Evolutionary conservation across 2,329 filamentous ascomycete genomes (phyloP), one percentile per base, ranked within the genome.

Genomic region (Immersiporthe knoxdaviesiana): DNA sequence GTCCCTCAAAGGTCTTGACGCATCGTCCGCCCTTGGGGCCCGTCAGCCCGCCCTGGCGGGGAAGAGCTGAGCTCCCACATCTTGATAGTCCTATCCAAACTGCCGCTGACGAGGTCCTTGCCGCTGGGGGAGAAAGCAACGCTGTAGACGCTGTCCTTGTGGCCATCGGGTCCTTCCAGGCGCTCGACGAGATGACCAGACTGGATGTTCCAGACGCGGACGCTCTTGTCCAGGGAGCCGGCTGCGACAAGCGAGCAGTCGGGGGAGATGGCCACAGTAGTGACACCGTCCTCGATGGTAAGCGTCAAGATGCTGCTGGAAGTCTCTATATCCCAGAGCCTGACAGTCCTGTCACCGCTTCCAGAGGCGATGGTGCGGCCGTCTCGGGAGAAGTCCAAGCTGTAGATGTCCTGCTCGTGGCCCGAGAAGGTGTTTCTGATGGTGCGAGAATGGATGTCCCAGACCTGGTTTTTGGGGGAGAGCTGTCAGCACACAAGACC

Each of bases 391-490:
- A 97, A 99, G 81, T 98, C 96, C 5, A 98, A 85, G 6, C 93
- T 97, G 81, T 98, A 98, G 72, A 99, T 99, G 74, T 99, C 96
- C 81, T 99, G 95, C 80, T 99, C 96, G 80, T 99, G 96, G 32
- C 96, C 96, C n/a, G 90, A 87, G 81, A 99, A 98, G 52, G 93
- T 93, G 78, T 96, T 93, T 76, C 94, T 92, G 78, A 99, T 98
- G 11, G 88, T 90, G 74, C 93, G 88, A 68, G 84, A 87, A 67
- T 87, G 85, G 74, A 99, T 98, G 78, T 99, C 96, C 96, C 96
- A 99, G 65, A 99, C 93, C 92, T 95, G 74, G 11, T 32, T 35
- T 8, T n/a, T n/a, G n/a, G n/a, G n/a, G n/a, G 18, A 32, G 73
- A n/a, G n/a, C 30, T 24, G 62, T 72, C 65, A 71, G 69, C 61